Evolutionary conservation across 148 eudicot genomes (phyloP), one percentile per base, ranked within the genome.

Genomic region (Gaultheria prostrata): DNA sequence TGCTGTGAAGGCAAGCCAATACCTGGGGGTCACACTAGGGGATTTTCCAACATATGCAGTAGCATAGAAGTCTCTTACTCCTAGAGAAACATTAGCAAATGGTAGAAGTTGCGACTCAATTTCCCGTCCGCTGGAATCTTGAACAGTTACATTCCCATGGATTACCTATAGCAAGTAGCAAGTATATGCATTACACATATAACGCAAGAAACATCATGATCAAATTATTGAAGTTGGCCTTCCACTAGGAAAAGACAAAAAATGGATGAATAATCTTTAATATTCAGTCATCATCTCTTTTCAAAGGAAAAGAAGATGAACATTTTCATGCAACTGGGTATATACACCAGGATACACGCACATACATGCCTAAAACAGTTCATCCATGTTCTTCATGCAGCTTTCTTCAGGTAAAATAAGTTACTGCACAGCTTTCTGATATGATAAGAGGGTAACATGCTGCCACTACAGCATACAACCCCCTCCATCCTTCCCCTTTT

Each of bases 1-100:
- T 21, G 94, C 99, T 72, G 90, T 84, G 88, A 97, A 97, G 72
- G 98, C 95, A 85, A 97, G 98, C 98, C 92, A 92, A 84, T 90
- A 91, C 80, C 84, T 92, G 88, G 89, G 86, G 46, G 77, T 78
- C 46, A 54, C 82, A 59, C 82, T 84, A 76, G 93, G 84, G 32
- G 87, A 35, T 89, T 91, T 76, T 80, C 95, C 97, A 59, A 88
- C 80, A 83, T 97, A 90, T 80, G 94, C 94, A 84, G 85, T 93
- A 83, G 89, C 81, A 85, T 90, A 88, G 72, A 87, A 88, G 86
- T 89, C 93, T 88, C 92, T 88, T 13, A 89, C 30, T 39, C 74
- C 83, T 80, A 93, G 48, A 59, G 94, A 89, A 71, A 89, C 89
- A 81, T 91, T 88, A 50, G 90, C 88, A 73, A 95, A 46, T 77